These are phyloP conservation scores for Aspergillus affinis DNA, from an alignment of 495 filamentous ascomycete species.

Conservation along the genomic window DNA sequence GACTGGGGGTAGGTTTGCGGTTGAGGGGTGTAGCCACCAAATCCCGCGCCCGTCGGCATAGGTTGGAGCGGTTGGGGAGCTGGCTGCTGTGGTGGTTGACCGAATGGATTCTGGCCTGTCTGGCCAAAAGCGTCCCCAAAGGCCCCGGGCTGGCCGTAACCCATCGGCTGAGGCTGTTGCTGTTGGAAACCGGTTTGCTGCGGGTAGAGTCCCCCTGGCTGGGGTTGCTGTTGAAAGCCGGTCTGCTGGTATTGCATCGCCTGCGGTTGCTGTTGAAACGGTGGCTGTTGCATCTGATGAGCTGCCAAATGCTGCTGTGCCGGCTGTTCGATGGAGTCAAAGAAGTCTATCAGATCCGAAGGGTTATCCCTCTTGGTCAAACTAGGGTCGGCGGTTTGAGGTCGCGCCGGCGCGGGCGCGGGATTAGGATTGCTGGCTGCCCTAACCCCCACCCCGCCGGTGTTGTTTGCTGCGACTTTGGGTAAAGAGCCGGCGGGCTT, in stretches of 20 bases:
- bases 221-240: constrained; percentile 27
- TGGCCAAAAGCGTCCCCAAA: constrained; percentile 48
- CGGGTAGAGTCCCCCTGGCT: constrained; percentile 34
- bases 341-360: constrained; percentile 94
- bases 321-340: constrained; percentile 93
- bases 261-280: constrained; percentile 31
- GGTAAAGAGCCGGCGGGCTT: constrained; percentile 32
- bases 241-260: constrained; percentile 44
- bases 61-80: constrained; percentile 52
- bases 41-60: constrained; percentile 76
- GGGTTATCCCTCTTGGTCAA: constrained; percentile 54
- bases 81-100: constrained; percentile 41
- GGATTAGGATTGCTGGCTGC: constrained; percentile 21
- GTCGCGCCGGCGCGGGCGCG: constrained; percentile 17
- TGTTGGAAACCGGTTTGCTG: constrained; percentile 32
- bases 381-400: constrained; percentile 23
- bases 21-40: constrained; percentile 79
- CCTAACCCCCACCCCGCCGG: constrained; percentile 20
- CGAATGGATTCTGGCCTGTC: constrained; percentile 55
- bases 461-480: constrained; percentile 26
- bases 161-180: constrained; percentile 30
- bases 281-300: constrained; percentile 41
- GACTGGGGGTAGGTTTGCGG: constrained; percentile 53
- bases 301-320: constrained; percentile 64
- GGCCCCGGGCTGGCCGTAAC: constrained; percentile 23